Conservation (phyloP, 2,329 filamentous ascomycete genomes). For the Neospermospora avenae region DNA sequence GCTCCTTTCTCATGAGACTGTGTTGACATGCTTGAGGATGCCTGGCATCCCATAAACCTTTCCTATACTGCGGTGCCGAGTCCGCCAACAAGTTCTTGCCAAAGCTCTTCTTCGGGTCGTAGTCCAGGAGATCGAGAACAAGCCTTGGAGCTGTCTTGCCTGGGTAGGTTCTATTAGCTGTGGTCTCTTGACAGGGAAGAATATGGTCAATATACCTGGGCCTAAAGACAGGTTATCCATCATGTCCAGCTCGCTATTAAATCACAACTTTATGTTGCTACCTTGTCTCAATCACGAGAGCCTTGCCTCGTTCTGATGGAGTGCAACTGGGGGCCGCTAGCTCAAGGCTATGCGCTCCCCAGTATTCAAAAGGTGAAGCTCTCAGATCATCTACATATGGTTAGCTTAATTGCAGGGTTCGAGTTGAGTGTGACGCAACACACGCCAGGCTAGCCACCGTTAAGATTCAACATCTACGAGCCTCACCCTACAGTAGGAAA, state of each 20-base stretch:
- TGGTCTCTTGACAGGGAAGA: background rate
- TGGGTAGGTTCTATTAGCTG: constrained; percentile 36
- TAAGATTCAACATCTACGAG: too few species aligned
- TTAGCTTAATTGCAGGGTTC: too few species aligned
- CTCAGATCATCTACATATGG: too few species aligned
- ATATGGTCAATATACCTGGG: constrained; percentile 23
- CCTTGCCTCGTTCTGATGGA: background rate
- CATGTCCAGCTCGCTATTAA: background rate
- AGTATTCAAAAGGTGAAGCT: too few species aligned
- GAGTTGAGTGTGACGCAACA: too few species aligned
- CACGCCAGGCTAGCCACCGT: too few species aligned
- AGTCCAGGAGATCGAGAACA: constrained; percentile 43
- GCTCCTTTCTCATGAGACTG: constrained; percentile 54
- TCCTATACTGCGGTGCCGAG: constrained; percentile 49
- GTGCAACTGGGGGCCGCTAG: background rate
- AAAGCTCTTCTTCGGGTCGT: constrained; percentile 35
- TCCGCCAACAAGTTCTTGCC: constrained; percentile 53
- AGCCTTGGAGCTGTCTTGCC: constrained; percentile 51
- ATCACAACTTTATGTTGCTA: background rate
- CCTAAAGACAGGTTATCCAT: constrained; percentile 6
- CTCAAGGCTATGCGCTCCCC: too few species aligned
- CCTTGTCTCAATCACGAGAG: background rate
- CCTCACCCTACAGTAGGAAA: too few species aligned
- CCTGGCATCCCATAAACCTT: constrained; percentile 15
- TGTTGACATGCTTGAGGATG: constrained; percentile 48